Evolutionary conservation across 1,284 basidiomycete species (phyloP).

Genomic region (Rhizoctonia solani): DNA sequence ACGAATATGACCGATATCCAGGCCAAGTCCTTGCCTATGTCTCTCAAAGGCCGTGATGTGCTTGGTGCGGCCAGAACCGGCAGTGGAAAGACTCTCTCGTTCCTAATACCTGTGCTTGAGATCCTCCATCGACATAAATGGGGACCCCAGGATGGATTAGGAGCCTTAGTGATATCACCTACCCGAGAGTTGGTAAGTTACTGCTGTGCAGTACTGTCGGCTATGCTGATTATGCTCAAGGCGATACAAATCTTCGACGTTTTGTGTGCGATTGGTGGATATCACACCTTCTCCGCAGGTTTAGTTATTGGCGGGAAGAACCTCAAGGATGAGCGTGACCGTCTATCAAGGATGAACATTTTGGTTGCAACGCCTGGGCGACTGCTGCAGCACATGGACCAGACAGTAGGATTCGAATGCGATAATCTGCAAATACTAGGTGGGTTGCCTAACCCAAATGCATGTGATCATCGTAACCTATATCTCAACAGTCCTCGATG

Average conservation of each 20-base stretch:
- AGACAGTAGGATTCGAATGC: conserved; percentile 93
- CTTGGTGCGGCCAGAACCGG: conserved; percentile 80
- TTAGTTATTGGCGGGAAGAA: conserved; percentile 97
- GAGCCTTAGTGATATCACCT: conserved; percentile 92
- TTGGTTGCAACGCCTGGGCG: conserved; percentile 96
- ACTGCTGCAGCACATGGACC: conserved; percentile 96
- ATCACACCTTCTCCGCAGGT: conserved; percentile 92
- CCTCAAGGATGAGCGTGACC: conserved; percentile 88
- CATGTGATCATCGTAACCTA: background rate
- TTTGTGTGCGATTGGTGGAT: conserved; percentile 86
- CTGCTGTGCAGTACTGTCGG: background rate
- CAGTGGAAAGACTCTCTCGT: conserved; percentile 83
- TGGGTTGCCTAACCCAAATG: conserved; percentile 48
- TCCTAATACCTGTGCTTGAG: conserved; percentile 78
- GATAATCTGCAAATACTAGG: conserved; percentile 91
- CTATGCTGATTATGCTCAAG: conserved; percentile 46
- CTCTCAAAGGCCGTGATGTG: conserved; percentile 69
- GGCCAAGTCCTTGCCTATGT: conserved; percentile 62
- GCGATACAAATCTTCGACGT: conserved; percentile 99
- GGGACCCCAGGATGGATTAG: conserved; percentile 83
- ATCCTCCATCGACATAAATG: conserved; percentile 73
- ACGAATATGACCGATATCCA: conserved; percentile 86
- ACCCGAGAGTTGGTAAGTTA: conserved; percentile 86
- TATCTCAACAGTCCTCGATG: conserved; percentile 80
- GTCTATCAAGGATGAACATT: conserved; percentile 94